Percentiles rank a stretch among this genome's conserved stretches.
Evolutionary conservation across 2,329 filamentous ascomycete species (phyloP).

Genomic region (Pseudogymnoascus sp.): DNA sequence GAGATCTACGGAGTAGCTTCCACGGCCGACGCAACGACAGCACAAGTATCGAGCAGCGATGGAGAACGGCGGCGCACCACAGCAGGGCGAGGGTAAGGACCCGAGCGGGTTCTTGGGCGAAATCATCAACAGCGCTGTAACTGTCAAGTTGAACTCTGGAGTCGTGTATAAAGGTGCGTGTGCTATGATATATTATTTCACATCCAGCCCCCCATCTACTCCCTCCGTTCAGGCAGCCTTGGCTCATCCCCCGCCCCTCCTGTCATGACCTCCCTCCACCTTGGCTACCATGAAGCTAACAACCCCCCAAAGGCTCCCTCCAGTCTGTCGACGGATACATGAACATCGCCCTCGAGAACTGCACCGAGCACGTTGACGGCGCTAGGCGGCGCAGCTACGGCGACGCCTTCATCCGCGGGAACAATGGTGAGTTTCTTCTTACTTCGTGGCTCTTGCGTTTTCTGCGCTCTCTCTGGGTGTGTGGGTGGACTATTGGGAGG

Average conservation of each 20-base stretch:
- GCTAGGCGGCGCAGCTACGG: conserved; percentile 75
- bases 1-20: background rate
- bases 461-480: background rate
- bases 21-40: background rate
- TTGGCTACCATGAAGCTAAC: conserved; percentile 15
- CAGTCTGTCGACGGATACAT: conserved; percentile 98
- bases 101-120: conserved; percentile 88
- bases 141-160: conserved; percentile 96
- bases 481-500: background rate
- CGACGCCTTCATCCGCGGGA: conserved; percentile 90
- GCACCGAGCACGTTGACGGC: conserved; percentile 82
- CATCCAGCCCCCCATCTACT: background rate
- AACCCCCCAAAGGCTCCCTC: conserved; percentile 59
- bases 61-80: conserved; percentile 60
- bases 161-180: conserved; percentile 86
- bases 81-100: conserved; percentile 69
- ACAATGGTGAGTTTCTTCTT: conserved; percentile 61
- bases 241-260: background rate
- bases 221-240: background rate
- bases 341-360: conserved; percentile 98
- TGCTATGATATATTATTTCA: background rate
- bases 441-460: background rate
- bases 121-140: conserved; percentile 89
- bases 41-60: conserved; percentile 37
- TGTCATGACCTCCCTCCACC: background rate